Conservation (phyloP, 2,329 filamentous ascomycete genomes). For the Xylariaceae sp. region DNA sequence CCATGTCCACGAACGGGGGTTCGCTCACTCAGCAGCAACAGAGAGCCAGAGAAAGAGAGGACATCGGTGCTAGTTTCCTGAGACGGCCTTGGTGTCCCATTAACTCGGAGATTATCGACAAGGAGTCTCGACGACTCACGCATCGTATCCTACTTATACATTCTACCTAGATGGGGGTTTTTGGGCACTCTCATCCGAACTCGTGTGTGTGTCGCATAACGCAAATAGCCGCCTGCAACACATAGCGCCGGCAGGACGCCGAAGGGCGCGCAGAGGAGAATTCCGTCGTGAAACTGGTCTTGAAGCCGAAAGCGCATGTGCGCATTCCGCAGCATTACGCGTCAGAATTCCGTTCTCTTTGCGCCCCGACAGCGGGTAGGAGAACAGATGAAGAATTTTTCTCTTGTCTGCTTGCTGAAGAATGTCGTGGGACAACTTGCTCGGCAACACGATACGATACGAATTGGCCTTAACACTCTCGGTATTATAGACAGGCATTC, state of each 20-base stretch:
- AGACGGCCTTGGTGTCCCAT: not conserved
- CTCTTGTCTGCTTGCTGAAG: no score
- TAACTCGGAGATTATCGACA: not conserved
- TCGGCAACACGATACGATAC: no score
- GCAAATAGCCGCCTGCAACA: not conserved
- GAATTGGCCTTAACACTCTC: no score
- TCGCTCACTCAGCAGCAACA: no score
- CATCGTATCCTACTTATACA: not conserved
- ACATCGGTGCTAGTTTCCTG: not conserved
- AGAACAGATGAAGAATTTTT: no score
- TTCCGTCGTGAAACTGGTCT: no score
- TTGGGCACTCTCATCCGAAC: not conserved
- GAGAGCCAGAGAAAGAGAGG: no score
- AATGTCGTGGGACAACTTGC: no score
- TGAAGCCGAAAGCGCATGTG: not conserved
- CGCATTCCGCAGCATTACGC: no score
- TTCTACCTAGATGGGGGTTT: not conserved
- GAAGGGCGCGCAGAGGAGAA: not conserved
- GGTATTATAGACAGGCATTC: no score
- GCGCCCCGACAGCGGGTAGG: no score
- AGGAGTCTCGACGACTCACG: not conserved
- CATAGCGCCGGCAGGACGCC: not conserved
- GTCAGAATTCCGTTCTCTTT: no score
- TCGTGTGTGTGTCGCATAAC: not conserved
- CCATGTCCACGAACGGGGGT: not conserved